Percentiles rank a stretch among this genome's conserved stretches.
Conservation (phyloP, 78 protist species). For the Kipferlia bialata region DNA sequence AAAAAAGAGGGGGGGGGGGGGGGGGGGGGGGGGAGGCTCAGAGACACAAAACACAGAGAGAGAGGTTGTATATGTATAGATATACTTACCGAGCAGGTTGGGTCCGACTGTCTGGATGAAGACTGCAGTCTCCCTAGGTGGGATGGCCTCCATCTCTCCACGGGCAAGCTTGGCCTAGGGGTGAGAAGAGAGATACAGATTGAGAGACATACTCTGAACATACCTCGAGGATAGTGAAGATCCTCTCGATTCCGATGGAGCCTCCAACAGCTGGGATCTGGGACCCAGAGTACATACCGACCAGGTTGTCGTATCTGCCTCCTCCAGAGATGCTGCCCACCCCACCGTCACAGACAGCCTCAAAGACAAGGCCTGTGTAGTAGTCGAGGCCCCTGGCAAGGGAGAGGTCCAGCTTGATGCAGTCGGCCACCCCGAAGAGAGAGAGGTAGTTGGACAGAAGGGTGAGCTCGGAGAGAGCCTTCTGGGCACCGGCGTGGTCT, state of each 20-base stretch:
- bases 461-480: slow-evolving; percentile 37
- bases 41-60: too few relatives aligned
- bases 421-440: background rate
- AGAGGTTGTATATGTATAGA: too few relatives aligned
- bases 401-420: slow-evolving; percentile 51
- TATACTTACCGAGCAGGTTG: too few relatives aligned
- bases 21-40: too few relatives aligned
- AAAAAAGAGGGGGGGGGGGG: too few relatives aligned
- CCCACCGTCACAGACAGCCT: slow-evolving; percentile 44
- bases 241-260: slow-evolving; percentile 73
- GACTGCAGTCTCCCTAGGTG: too few relatives aligned
- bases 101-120: too few relatives aligned
- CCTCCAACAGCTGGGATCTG: slow-evolving; percentile 77
- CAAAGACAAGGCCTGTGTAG: slow-evolving; percentile 82
- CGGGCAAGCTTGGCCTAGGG: too few relatives aligned
- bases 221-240: slow-evolving; percentile 52
- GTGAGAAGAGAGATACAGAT: too few relatives aligned
- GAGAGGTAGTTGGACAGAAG: slow-evolving; percentile 28
- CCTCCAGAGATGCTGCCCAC: slow-evolving; percentile 79
- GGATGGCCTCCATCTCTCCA: too few relatives aligned
- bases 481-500: slow-evolving; percentile 30
- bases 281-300: slow-evolving; percentile 57
- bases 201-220: too few relatives aligned
- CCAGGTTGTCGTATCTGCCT: slow-evolving; percentile 81
- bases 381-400: slow-evolving; percentile 84